These are phyloP conservation scores for Komagataella populi DNA, from an alignment of 805 yeast genomes.

Conservation along the genomic window DNA sequence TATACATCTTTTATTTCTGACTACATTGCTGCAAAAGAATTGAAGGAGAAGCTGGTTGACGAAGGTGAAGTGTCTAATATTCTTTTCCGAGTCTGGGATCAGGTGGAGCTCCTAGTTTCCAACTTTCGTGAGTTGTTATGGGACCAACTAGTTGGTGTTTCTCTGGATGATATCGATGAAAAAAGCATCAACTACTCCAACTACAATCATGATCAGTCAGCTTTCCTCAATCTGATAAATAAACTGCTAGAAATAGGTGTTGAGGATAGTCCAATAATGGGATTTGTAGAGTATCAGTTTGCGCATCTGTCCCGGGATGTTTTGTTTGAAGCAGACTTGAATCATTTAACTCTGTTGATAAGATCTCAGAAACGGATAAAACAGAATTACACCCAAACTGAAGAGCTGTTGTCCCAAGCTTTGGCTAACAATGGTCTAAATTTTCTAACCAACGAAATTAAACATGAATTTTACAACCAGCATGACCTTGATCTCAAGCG, in stretches of 20 bases:
- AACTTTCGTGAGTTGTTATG: conserved; percentile 41
- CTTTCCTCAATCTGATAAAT: conserved; percentile 30
- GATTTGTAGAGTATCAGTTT: conserved; percentile 44
- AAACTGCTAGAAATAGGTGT: conserved; percentile 50
- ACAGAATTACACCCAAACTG: conserved; percentile 14
- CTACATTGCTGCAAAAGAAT: conserved; percentile 18
- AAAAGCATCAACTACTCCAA: not conserved
- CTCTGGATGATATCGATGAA: conserved; percentile 13
- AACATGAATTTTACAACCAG: conserved; percentile 5
- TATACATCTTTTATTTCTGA: conserved; percentile 44
- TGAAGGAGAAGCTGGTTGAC: conserved; percentile 1
- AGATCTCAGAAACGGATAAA: conserved; percentile 25
- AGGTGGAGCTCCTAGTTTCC: conserved; percentile 39
- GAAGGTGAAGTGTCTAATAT: conserved; percentile 16
- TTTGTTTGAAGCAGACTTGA: conserved; percentile 22
- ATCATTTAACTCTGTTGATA: conserved; percentile 24
- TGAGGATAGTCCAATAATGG: conserved; percentile 48
- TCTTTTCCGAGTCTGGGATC: conserved; percentile 39
- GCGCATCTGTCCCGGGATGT: conserved; percentile 19
- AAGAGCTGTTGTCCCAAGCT: conserved; percentile 10
- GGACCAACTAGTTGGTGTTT: conserved; percentile 26
- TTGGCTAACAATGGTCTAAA: conserved; percentile 12
- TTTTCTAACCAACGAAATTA: conserved; percentile 6
- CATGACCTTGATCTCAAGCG: not conserved
- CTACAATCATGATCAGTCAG: conserved; percentile 6